These are phyloP conservation scores for Solanum tarapatanum DNA, from an alignment of 257 asterid genomes.

Conservation along the genomic window DNA sequence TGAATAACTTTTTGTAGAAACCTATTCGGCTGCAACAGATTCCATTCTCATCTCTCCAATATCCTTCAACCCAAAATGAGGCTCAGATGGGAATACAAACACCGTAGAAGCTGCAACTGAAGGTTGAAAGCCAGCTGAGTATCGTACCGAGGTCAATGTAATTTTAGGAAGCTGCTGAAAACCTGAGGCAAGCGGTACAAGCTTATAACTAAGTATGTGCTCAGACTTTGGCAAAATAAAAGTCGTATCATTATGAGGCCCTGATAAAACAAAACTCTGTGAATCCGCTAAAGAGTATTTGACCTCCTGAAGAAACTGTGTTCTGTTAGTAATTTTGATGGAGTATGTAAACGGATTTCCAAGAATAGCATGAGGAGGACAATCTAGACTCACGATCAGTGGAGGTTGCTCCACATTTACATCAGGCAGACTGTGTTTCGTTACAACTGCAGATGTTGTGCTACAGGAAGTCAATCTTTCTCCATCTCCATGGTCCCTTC, in stretches of 20 bases:
- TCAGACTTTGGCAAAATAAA: constrained; percentile 61
- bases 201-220: constrained; percentile 47
- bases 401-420: constrained; percentile 70
- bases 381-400: constrained; percentile 48
- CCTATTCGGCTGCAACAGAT: constrained; percentile 18
- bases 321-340: constrained; percentile 47
- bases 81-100: constrained; percentile 75
- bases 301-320: constrained; percentile 80
- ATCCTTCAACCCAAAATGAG: constrained; percentile 30
- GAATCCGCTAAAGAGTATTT: constrained; percentile 76
- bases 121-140: constrained; percentile 68
- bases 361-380: constrained; percentile 77
- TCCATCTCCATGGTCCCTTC: constrained; percentile 33
- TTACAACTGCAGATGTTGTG: constrained; percentile 34
- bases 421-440: constrained; percentile 63
- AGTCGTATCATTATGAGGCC: constrained; percentile 72
- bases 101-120: constrained; percentile 51
- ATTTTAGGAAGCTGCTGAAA: constrained; percentile 77
- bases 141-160: constrained; percentile 50
- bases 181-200: constrained; percentile 78
- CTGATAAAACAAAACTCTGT: constrained; percentile 65
- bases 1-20: neutral
- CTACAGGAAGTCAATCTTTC: constrained; percentile 9
- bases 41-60: constrained; percentile 7
- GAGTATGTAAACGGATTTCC: constrained; percentile 61